Percentiles rank a stretch among this genome's conserved stretches.
These are phyloP conservation scores for Ananas comosus DNA, from an alignment of 176 grass and related monocot species.

Conservation along the genomic window DNA sequence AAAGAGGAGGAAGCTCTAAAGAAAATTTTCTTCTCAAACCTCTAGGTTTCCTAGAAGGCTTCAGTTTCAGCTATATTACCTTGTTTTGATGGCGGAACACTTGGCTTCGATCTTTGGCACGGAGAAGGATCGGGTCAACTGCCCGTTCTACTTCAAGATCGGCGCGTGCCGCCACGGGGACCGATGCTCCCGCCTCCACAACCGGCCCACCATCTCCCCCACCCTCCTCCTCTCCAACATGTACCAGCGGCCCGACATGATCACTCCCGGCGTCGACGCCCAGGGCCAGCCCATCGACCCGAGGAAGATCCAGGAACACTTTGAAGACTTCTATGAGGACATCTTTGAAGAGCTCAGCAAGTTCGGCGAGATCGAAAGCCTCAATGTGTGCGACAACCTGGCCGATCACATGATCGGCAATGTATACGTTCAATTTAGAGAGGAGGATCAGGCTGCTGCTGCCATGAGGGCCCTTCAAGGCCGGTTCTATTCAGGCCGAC, in stretches of 20 bases:
- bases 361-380: constrained; percentile 73
- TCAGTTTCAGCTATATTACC: background rate
- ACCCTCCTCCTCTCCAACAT: constrained; percentile 70
- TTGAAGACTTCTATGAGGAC: constrained; percentile 95
- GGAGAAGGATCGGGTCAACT: constrained; percentile 78
- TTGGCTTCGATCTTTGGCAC: constrained; percentile 77
- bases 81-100: constrained; percentile 46
- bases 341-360: constrained; percentile 82
- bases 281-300: constrained; percentile 61
- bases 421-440: constrained; percentile 82
- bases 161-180: constrained; percentile 62
- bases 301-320: constrained; percentile 74
- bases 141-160: constrained; percentile 86
- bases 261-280: constrained; percentile 57
- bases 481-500: constrained; percentile 73
- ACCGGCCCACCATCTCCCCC: constrained; percentile 59
- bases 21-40: too few species aligned
- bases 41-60: background rate
- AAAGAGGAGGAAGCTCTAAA: too few species aligned
- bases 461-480: constrained; percentile 68
- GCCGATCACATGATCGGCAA: constrained; percentile 97
- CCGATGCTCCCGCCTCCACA: constrained; percentile 67
- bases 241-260: constrained; percentile 69
- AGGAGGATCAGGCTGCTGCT: constrained; percentile 70
- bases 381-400: constrained; percentile 89